These are phyloP conservation scores for Penicillium sp. DNA, from an alignment of 2,329 filamentous ascomycete genomes.

Conservation along the genomic window DNA sequence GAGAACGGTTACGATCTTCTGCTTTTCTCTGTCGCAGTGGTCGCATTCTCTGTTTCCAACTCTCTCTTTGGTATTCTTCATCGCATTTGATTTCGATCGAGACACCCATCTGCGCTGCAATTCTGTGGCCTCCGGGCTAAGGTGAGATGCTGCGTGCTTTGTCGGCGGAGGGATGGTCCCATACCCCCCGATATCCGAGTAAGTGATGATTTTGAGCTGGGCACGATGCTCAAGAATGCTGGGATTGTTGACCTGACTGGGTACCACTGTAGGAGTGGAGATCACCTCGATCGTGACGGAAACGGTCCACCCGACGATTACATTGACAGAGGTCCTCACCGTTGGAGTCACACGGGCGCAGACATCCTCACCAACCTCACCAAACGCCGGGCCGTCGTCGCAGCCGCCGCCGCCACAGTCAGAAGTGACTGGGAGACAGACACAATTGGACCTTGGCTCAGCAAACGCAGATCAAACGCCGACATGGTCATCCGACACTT, in stretches of 20 bases:
- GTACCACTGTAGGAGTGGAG: not conserved
- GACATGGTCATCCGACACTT: too few relatives aligned
- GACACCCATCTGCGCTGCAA: too few relatives aligned
- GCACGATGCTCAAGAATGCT: too few relatives aligned
- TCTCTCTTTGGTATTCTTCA: not conserved
- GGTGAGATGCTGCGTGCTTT: slow-evolving; percentile 23
- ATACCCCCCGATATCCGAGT: not conserved
- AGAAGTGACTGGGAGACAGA: too few relatives aligned
- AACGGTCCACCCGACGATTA: slow-evolving; percentile 6
- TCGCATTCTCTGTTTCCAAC: not conserved
- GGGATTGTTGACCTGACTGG: not conserved
- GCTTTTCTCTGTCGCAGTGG: too few relatives aligned
- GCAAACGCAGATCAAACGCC: not conserved
- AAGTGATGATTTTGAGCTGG: not conserved
- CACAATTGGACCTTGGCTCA: not conserved
- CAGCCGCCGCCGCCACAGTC: too few relatives aligned
- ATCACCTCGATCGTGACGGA: slow-evolving; percentile 12
- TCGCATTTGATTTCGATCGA: not conserved
- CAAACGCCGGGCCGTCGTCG: too few relatives aligned
- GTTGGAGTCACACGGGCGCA: not conserved
- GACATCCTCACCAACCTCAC: not conserved
- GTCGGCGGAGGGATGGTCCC: slow-evolving; percentile 1
- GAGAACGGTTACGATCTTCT: too few relatives aligned
- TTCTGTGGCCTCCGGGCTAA: slow-evolving; percentile 12
- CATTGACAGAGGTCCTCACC: slow-evolving; percentile 6